These are phyloP conservation scores for Datisca glomerata DNA, from an alignment of 306 rosid genomes.

Conservation along the genomic window DNA sequence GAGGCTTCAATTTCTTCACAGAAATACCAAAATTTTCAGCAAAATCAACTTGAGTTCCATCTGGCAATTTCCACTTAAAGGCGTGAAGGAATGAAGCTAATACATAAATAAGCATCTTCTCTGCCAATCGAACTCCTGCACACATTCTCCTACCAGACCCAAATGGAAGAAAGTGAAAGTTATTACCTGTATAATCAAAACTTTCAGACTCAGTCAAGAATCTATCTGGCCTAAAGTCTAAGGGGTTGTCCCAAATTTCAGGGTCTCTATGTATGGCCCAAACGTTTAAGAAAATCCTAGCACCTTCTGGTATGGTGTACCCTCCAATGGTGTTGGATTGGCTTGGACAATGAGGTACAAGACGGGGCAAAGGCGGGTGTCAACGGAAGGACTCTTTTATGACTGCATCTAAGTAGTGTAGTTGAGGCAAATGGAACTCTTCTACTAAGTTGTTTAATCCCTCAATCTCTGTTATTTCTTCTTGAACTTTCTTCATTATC, in stretches of 20 bases:
- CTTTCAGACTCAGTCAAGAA: slow-evolving; percentile 34
- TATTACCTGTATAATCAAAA: slow-evolving; percentile 49
- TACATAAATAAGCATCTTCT: slow-evolving; percentile 40
- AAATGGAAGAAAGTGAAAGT: slow-evolving; percentile 56
- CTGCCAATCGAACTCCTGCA: slow-evolving; percentile 61
- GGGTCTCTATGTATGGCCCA: slow-evolving; percentile 86
- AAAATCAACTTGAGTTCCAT: slow-evolving; percentile 24
- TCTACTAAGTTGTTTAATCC: slow-evolving; percentile 49
- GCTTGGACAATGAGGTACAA: slow-evolving; percentile 49
- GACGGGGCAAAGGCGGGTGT: slow-evolving; percentile 43
- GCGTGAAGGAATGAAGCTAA: slow-evolving; percentile 47
- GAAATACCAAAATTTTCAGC: slow-evolving; percentile 50
- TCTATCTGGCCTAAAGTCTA: slow-evolving; percentile 53
- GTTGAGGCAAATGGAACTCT: slow-evolving; percentile 44
- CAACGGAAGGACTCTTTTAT: slow-evolving; percentile 62
- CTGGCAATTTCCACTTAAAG: slow-evolving; percentile 45
- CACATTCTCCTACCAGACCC: slow-evolving; percentile 77
- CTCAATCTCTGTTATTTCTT: slow-evolving; percentile 29
- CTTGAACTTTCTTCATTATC: slow-evolving; percentile 26
- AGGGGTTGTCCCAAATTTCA: slow-evolving; percentile 43
- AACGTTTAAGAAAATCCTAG: slow-evolving; percentile 40
- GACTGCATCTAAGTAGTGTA: slow-evolving; percentile 45
- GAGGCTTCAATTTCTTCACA: slow-evolving; percentile 35
- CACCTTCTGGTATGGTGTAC: slow-evolving; percentile 51
- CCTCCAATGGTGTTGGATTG: slow-evolving; percentile 30